Evolutionary conservation across 2,329 filamentous ascomycete species (phyloP), one percentile per base, ranked within the genome.

Genomic region (Lachnellula occidentalis): DNA sequence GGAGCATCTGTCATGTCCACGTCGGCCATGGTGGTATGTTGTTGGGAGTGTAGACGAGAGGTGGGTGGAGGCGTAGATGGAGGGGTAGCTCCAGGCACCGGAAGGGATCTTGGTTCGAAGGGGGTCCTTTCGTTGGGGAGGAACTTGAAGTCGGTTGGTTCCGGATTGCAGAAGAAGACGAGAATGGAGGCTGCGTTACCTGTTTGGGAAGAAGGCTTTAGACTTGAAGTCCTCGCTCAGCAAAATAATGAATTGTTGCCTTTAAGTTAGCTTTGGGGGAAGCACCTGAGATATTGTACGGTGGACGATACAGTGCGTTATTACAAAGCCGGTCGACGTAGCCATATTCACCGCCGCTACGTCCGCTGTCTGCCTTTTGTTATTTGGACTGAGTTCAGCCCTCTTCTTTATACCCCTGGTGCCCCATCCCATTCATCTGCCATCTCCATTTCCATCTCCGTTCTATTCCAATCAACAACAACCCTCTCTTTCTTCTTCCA

Each of bases 1-100:
- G 84, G 83, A 46, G 88, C 91, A 73, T 97, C 94, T 52, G 89
- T 88, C 94, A 97, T 97, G 68, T 96, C 91, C 49, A 97, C 86
- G 74, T 99, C 94, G 56, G 92, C 89, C 94, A 97, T 97, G 60
- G 58, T 71, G 61, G 45, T 51, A 47, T 41, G 34, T 53, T 14
- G 41, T 51, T 34, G 41, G 12, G 22, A 21, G 34, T 21, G n/a
- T 51, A 34, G 31, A 42, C 11, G 49, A 31, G 37, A 49, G 34
- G 41, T 34, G 48, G 45, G 48, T 34, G 47, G 19, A 48, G 43
- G 41, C 24, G 45, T 19, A 24, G 22, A 45, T 56, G 53, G 63
- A 58, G 61, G 59, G 59, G 63, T 57, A 61, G 52, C 45, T 51
- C 17, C 15, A 47, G 21, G 43, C 19, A 27, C 41, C 19, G 31